Percentiles rank a stretch among this genome's conserved stretches.
Evolutionary conservation across 2,329 filamentous ascomycete genomes (phyloP).

Genomic region (Sordariomycetes sp.): DNA sequence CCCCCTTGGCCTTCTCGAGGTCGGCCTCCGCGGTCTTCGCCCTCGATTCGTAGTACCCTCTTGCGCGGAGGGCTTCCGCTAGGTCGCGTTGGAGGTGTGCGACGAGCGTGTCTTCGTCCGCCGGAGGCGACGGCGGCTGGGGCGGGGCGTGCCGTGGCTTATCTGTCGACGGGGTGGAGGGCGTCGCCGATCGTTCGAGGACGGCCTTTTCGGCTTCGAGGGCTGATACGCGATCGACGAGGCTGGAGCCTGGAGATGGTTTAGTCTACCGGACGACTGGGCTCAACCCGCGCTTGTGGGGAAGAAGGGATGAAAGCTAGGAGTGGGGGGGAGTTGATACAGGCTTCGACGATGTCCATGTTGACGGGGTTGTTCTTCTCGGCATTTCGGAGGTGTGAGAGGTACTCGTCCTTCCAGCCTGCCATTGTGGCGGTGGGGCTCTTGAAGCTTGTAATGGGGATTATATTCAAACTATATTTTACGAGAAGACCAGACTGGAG

Average conservation of each 20-base stretch:
- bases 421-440: neutral
- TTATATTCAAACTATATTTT: neutral
- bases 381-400: constrained; percentile 63
- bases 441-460: neutral
- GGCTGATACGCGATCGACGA: constrained; percentile 55
- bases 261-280: neutral
- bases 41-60: constrained; percentile 54
- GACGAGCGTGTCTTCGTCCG: constrained; percentile 14
- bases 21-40: constrained; percentile 54
- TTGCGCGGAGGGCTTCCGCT: constrained; percentile 64
- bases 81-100: constrained; percentile 56
- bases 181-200: constrained; percentile 13
- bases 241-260: constrained; percentile 41
- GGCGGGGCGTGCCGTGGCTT: constrained; percentile 9
- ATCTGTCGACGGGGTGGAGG: constrained; percentile 13
- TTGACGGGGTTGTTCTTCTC: constrained; percentile 53
- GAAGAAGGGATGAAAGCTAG: neutral
- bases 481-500: neutral
- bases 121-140: neutral
- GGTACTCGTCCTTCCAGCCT: constrained; percentile 75
- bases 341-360: constrained; percentile 64
- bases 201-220: constrained; percentile 48
- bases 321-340: constrained; percentile 31
- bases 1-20: constrained; percentile 49
- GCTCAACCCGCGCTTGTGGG: neutral